A percentile compares a stretch with the other conserved stretches of the same genome.
phyloP scores from a whole-genome alignment of 2,329 filamentous ascomycete species.

The Macroventuria anomochaeta region DNA sequence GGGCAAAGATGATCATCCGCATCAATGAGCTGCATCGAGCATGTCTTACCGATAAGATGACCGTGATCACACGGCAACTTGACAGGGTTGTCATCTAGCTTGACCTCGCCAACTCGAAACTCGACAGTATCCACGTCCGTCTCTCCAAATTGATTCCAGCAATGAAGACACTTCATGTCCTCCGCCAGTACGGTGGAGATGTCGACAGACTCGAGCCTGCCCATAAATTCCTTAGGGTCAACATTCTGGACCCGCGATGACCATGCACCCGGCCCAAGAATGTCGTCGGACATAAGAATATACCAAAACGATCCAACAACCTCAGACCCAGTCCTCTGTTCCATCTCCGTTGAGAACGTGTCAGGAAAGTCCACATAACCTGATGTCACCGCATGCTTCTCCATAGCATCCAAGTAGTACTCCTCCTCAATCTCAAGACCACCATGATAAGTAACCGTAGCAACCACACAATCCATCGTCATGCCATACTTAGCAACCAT shows the following conservation, averaged over 20 bases:
- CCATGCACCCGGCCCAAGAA: too few relatives aligned
- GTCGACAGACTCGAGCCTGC: neutral
- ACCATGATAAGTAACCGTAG: too few relatives aligned
- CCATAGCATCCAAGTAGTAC: too few relatives aligned
- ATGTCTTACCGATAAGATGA: slow-evolving; percentile 18
- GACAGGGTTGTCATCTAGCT: slow-evolving; percentile 15
- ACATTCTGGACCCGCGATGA: neutral
- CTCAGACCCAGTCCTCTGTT: too few relatives aligned
- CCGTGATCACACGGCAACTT: slow-evolving; percentile 13
- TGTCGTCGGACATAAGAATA: too few relatives aligned
- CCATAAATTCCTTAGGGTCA: neutral
- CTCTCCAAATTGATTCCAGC: neutral
- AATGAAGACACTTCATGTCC: neutral
- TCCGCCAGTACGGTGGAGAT: neutral
- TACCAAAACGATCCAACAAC: too few relatives aligned
- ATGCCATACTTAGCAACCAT: too few relatives aligned
- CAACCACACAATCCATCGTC: too few relatives aligned
- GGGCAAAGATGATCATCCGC: slow-evolving; percentile 8
- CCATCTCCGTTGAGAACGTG: too few relatives aligned
- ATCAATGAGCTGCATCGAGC: slow-evolving; percentile 15
- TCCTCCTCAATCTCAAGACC: too few relatives aligned
- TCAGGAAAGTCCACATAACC: too few relatives aligned
- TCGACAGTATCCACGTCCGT: neutral
- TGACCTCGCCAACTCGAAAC: neutral
- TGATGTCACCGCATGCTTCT: too few relatives aligned